A percentile compares a stretch with the other conserved stretches of the same genome.
phyloP scores from a whole-genome alignment of 306 rosid genomes.

The Fragaria nilgerrensis region DNA sequence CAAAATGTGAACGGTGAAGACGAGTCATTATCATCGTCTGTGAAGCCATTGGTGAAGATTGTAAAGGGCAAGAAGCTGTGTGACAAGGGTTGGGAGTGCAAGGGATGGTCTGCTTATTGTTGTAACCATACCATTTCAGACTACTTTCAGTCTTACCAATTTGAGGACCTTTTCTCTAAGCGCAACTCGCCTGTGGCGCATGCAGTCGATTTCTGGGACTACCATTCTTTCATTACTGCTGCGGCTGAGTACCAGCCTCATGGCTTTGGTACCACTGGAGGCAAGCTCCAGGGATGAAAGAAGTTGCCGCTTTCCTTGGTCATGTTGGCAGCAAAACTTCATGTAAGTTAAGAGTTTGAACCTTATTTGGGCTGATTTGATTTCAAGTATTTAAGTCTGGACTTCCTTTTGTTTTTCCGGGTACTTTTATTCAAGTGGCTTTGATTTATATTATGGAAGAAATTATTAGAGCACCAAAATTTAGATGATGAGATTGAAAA shows the following conservation, averaged over 20 bases:
- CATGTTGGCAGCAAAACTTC: slow-evolving; percentile 88
- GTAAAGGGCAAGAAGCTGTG: slow-evolving; percentile 74
- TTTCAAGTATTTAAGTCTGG: neutral
- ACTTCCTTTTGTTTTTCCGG: neutral
- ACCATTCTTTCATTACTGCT: slow-evolving; percentile 69
- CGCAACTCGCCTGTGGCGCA: slow-evolving; percentile 78
- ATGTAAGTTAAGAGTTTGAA: slow-evolving; percentile 41
- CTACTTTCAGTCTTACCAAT: slow-evolving; percentile 74
- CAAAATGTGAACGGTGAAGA: slow-evolving; percentile 18
- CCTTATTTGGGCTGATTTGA: neutral
- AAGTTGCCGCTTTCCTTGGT: slow-evolving; percentile 80
- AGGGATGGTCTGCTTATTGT: slow-evolving; percentile 65
- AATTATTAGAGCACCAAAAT: neutral
- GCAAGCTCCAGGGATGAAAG: slow-evolving; percentile 68
- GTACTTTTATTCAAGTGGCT: neutral
- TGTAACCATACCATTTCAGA: slow-evolving; percentile 77
- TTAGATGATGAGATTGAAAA: neutral
- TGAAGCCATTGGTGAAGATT: slow-evolving; percentile 63
- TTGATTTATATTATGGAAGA: neutral
- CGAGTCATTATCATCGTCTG: slow-evolving; percentile 7
- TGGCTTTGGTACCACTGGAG: slow-evolving; percentile 91
- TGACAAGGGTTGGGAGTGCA: slow-evolving; percentile 87
- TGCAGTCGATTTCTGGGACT: slow-evolving; percentile 91
- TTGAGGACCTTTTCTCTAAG: slow-evolving; percentile 78
- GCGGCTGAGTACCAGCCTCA: slow-evolving; percentile 62